phyloP scores from a whole-genome alignment of 805 yeast genomes.

The Metschnikowia borealis region DNA sequence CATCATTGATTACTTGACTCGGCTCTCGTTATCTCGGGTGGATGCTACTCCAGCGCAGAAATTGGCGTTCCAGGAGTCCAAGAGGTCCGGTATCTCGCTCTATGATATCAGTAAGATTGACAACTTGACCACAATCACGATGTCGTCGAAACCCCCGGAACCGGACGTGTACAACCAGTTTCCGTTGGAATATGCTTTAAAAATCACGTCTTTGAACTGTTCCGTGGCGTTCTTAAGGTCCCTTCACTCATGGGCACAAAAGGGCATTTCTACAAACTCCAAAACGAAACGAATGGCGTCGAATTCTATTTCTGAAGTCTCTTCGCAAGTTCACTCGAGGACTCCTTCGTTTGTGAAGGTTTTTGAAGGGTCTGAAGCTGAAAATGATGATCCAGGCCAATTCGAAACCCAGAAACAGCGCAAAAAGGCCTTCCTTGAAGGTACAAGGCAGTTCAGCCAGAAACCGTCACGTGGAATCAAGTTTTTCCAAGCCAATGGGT shows the following conservation, averaged over 20 bases:
- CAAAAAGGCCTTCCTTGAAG: slow-evolving; percentile 76
- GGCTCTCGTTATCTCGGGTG: slow-evolving; percentile 63
- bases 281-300: slow-evolving; percentile 9
- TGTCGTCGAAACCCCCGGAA: slow-evolving; percentile 53
- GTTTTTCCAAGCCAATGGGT: slow-evolving; percentile 55
- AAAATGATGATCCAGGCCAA: slow-evolving; percentile 70
- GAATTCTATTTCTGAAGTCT: slow-evolving; percentile 9
- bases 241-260: slow-evolving; percentile 81
- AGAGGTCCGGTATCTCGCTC: slow-evolving; percentile 57
- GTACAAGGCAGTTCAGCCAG: slow-evolving; percentile 73
- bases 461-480: slow-evolving; percentile 80
- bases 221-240: slow-evolving; percentile 80
- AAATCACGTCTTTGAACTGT: slow-evolving; percentile 74
- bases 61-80: slow-evolving; percentile 39
- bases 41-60: slow-evolving; percentile 70
- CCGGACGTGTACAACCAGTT: slow-evolving; percentile 50
- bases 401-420: slow-evolving; percentile 81
- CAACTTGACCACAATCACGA: slow-evolving; percentile 63
- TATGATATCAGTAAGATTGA: slow-evolving; percentile 75
- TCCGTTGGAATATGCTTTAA: slow-evolving; percentile 81
- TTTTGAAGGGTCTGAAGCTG: slow-evolving; percentile 48
- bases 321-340: slow-evolving; percentile 21
- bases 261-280: slow-evolving; percentile 31
- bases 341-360: slow-evolving; percentile 25
- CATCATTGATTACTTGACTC: slow-evolving; percentile 73